Percentiles rank a stretch among this genome's conserved stretches.
Conservation (phyloP, 768 basidiomycete species). For the Kwoniella sp. region DNA sequence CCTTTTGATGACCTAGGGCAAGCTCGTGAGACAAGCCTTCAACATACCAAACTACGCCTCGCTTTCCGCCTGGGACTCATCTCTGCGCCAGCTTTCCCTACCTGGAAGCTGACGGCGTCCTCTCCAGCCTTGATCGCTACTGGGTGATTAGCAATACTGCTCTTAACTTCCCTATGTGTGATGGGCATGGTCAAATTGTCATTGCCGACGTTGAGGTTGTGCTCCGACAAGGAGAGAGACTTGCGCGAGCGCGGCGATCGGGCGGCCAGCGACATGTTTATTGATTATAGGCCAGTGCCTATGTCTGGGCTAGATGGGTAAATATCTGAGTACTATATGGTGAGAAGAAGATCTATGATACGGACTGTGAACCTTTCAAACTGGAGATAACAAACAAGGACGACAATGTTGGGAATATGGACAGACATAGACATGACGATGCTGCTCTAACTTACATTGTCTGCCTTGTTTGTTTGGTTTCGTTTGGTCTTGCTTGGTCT, state of each 20-base stretch:
- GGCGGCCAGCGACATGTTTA: conserved; percentile 33
- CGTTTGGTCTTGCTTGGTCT: conserved; percentile 13
- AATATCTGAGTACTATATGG: not conserved
- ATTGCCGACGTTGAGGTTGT: conserved; percentile 30
- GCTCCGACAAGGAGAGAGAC: conserved; percentile 32
- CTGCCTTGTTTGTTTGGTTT: conserved; percentile 5
- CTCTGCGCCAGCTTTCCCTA: conserved; percentile 6
- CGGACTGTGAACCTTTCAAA: no score
- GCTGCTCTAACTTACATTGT: not conserved
- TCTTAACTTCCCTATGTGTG: conserved; percentile 17
- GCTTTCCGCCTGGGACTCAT: conserved; percentile 38
- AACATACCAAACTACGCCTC: conserved; percentile 34
- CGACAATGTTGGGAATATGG: no score
- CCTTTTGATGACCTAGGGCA: no score
- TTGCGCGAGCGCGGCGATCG: conserved; percentile 29
- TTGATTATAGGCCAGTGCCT: no score
- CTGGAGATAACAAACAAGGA: no score
- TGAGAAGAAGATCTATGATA: not conserved
- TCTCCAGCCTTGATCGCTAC: conserved; percentile 26
- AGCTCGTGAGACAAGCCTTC: not conserved
- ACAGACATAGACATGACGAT: no score
- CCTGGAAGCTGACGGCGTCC: not conserved
- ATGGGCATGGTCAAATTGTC: conserved; percentile 26
- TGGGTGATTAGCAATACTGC: conserved; percentile 23
- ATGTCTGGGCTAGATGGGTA: no score